A percentile compares a stretch with the other conserved stretches of the same genome.
phyloP scores from a whole-genome alignment of 495 filamentous ascomycete species.

The Aspergillus bertholletiae region DNA sequence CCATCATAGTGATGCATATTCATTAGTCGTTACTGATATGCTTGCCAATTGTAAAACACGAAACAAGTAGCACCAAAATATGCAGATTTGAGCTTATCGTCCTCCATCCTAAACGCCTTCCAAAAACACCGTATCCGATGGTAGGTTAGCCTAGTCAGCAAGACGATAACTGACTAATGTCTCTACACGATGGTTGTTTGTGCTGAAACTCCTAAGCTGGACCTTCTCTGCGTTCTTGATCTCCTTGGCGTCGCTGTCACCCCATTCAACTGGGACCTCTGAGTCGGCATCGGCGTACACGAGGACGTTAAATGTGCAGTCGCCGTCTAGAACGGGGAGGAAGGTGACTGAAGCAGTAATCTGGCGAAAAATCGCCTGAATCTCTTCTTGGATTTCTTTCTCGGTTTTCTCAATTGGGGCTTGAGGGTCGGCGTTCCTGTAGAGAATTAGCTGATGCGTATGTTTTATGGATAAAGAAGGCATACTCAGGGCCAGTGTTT shows the following conservation, averaged over 20 bases:
- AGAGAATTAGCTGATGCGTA: conserved; percentile 4
- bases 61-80: background rate
- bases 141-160: conserved; percentile 29
- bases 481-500: conserved; percentile 56
- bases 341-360: conserved; percentile 98
- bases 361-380: conserved; percentile 92
- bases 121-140: conserved; percentile 23
- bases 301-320: conserved; percentile 97
- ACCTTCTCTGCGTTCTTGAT: conserved; percentile 95
- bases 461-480: background rate
- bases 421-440: conserved; percentile 31
- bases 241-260: conserved; percentile 97
- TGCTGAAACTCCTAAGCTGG: conserved; percentile 92
- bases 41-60: background rate
- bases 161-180: conserved; percentile 88
- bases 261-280: conserved; percentile 97
- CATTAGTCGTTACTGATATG: conserved; percentile 13
- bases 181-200: conserved; percentile 86
- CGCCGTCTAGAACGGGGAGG: conserved; percentile 83
- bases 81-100: conserved; percentile 8
- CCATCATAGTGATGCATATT: background rate
- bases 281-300: conserved; percentile 97
- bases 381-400: conserved; percentile 89
- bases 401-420: conserved; percentile 71
- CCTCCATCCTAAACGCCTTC: conserved; percentile 31